A percentile compares a stretch with the other conserved stretches of the same genome.
Evolutionary conservation across 176 grass and related monocot genomes (phyloP).

Genomic region (Cenchrus fungigraminus): DNA sequence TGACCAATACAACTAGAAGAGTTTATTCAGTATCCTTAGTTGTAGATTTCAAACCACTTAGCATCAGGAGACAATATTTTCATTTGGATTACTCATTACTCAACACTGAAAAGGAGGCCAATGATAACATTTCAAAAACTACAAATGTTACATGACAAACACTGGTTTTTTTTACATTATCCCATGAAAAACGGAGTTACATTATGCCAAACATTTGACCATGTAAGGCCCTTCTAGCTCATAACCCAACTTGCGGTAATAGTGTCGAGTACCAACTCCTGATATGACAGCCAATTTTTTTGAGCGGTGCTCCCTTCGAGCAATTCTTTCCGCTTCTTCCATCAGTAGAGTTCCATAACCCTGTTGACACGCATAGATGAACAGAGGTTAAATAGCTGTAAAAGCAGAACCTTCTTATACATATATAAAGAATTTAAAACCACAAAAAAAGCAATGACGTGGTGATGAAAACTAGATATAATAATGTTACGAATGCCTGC

Average conservation of each 20-base stretch:
- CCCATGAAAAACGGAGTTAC: not conserved
- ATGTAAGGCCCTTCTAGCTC: slow-evolving; percentile 96
- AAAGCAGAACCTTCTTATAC: not conserved
- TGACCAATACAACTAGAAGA: not conserved
- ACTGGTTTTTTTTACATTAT: not conserved
- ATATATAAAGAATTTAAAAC: not conserved
- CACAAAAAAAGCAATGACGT: not conserved
- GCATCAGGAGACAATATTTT: not conserved
- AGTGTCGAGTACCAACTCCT: slow-evolving; percentile 92
- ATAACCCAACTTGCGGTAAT: slow-evolving; percentile 92
- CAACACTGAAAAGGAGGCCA: not conserved
- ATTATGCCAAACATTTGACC: slow-evolving; percentile 69
- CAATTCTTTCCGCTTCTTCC: slow-evolving; percentile 98
- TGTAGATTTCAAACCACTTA: not conserved
- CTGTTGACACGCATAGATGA: slow-evolving; percentile 37
- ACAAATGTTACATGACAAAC: not conserved
- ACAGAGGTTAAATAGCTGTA: slow-evolving; percentile 23
- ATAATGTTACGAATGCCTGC: not conserved
- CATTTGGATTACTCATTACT: not conserved
- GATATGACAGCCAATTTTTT: slow-evolving; percentile 92
- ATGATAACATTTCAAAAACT: not conserved
- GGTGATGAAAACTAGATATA: not conserved
- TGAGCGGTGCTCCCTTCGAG: slow-evolving; percentile 76
- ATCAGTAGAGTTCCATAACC: slow-evolving; percentile 94
- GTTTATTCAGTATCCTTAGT: not conserved